Base-by-base conservation (phyloP, 2,329 filamentous ascomycete genomes). In the Fusarium abutilonis region DNA sequence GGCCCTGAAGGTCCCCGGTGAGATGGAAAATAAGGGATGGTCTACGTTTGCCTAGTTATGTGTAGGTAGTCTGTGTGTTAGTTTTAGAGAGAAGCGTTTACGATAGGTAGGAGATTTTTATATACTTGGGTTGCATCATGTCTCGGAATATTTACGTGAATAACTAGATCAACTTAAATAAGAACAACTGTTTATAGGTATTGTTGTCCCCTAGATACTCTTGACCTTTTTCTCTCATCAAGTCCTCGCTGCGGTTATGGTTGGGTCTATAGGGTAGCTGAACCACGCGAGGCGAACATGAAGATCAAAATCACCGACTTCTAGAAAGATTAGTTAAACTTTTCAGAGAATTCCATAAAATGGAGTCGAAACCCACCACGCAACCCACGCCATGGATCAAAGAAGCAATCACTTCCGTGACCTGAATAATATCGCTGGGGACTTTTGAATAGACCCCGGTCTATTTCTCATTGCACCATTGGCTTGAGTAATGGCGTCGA, bases 381-480 rank as follows among this genome's bases (percentile, higher is more conserved):
- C 21, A 23, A 23, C 23, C 4, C 23, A 8, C 23, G 23, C 60
- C 61, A 64, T 45, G 39, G 48, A 48, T 63, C 39, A 64, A 63
- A 64, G 47, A 42, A 64, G 62, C 17, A 64, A 48, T 52, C 52
- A 60, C 21, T 49, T 60, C 56, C 56, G 56, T 38, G 47, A 41
- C 29, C 21, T 55, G 54, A 42, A 43, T 9, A 47, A 29, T 36
- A 45, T 36, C 55, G 48, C 48, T 38, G 40, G 11, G 11, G 53
- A 64, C 41, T 38, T 34, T 40, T 56, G 23, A 34, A 56, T 51
- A 47, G 8, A 35, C 57, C 57, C 63, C 45, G 34, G 44, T 36
- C 48, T 42, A 21, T 45, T 15, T 15, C 11, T 41, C 21, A 66
- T 65, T 63, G 63, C 63, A 51, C 52, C 58, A 66, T 65, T 50